Evolutionary conservation across 1,284 basidiomycete species (phyloP), one percentile per base, ranked within the genome.

Genomic region (Austropuccinia psidii): DNA sequence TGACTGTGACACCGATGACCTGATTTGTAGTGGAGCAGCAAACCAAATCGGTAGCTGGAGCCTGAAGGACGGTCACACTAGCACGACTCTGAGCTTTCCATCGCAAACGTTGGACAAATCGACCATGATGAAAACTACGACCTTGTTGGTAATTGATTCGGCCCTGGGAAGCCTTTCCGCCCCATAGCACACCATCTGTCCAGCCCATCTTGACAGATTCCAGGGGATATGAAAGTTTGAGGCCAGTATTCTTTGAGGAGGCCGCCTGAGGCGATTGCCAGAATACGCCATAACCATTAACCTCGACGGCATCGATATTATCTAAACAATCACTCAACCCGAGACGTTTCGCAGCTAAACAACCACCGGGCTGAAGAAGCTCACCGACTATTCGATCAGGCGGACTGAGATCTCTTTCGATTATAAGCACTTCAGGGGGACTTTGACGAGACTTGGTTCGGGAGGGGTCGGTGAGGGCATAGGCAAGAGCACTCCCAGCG

Each of bases 301-400:
- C 89, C 0, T 88, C 87, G 17, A 93, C 85, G 0, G 94, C 89
- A 80, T 93, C 95, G 73, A 98, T 96, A 24, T 86, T 88, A 37
- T 95, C 89, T 55, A 97, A 82, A 5, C 83, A 83, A 66, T 87
- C 86, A 27, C 77, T 79, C 77, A 98, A 82, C 1, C 93, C 94
- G 21, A 99, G 86, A 69, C 86, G 83, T 75, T 86, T 82, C 60
- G 98, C 83, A 0, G 92, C 88, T 3, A 85, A 84, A 24, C 94
- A 88, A 5, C 96, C 96, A 0, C 90, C 94, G 0, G 96, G 96
- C 79, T 98, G 95, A 24, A 99, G 84, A 0, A 98, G 87, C 82
- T 99, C 96, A 43, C 96, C 95, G 45, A 98, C 95, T 77, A 99
- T 98, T 29, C 95, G 87, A 84, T 98, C 93, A 0, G 96, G 95